Evolutionary conservation across 352 stramenopile genomes (phyloP).

Genomic region (Phytophthora pisi): DNA sequence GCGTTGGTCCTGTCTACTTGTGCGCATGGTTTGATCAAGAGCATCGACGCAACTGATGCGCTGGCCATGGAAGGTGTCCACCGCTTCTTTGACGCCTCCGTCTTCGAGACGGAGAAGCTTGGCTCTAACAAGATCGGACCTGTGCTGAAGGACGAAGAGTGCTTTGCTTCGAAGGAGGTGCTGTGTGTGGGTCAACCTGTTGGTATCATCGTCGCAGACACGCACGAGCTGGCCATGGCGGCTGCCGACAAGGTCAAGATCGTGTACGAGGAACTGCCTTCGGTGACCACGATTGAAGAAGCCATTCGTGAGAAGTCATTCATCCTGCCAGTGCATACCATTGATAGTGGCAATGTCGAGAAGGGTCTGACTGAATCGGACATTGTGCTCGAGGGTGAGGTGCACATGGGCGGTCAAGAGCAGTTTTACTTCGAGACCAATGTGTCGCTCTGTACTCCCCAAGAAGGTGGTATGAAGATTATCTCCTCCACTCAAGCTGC

Average conservation of each 20-base stretch:
- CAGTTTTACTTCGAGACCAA: slow-evolving; percentile 97
- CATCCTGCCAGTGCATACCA: slow-evolving; percentile 80
- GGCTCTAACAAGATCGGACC: slow-evolving; percentile 82
- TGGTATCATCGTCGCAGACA: slow-evolving; percentile 84
- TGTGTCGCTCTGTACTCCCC: slow-evolving; percentile 74
- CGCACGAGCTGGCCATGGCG: slow-evolving; percentile 73
- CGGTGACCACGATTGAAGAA: slow-evolving; percentile 95
- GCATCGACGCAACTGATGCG: slow-evolving; percentile 85
- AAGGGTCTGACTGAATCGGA: slow-evolving; percentile 70
- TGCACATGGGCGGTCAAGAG: slow-evolving; percentile 93
- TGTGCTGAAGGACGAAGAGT: slow-evolving; percentile 88
- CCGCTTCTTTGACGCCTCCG: slow-evolving; percentile 80
- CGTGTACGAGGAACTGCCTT: slow-evolving; percentile 87
- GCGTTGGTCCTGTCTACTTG: slow-evolving; percentile 92
- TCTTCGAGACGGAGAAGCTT: slow-evolving; percentile 69
- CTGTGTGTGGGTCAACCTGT: slow-evolving; percentile 82
- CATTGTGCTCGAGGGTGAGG: slow-evolving; percentile 86
- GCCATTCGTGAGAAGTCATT: slow-evolving; percentile 93
- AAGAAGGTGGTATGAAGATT: slow-evolving; percentile 92
- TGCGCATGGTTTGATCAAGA: slow-evolving; percentile 81
- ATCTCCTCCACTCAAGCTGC: slow-evolving; percentile 94
- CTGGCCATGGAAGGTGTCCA: slow-evolving; percentile 90
- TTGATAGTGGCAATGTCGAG: slow-evolving; percentile 86
- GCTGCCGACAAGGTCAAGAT: slow-evolving; percentile 88
- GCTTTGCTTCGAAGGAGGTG: slow-evolving; percentile 77